These are phyloP conservation scores for Lobosporangium transversale DNA, from an alignment of 192 early-diverging fungal genomes.

Conservation along the genomic window DNA sequence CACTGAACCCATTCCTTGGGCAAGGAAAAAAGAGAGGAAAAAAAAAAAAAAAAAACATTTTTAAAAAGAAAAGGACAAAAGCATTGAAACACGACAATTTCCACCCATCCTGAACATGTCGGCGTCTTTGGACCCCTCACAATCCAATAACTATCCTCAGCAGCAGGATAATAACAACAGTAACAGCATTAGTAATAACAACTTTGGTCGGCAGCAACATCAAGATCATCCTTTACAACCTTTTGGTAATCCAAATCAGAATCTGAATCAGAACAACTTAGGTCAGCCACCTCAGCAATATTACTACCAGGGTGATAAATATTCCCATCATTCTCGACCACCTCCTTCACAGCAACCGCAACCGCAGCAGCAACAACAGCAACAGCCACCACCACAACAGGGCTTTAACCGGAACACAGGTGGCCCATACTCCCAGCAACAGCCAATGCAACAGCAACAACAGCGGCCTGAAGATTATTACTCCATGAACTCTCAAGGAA, in stretches of 20 bases:
- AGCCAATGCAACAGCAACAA: slow-evolving; percentile 7
- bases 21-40: background rate
- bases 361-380: slow-evolving; percentile 4
- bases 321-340: slow-evolving; percentile 3
- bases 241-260: background rate
- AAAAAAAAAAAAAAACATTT: background rate
- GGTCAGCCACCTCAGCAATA: background rate
- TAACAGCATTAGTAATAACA: slow-evolving; percentile 10
- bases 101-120: slow-evolving; percentile 11
- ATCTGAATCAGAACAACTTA: slow-evolving; percentile 2
- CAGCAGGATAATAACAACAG: slow-evolving; percentile 5
- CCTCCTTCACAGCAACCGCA: slow-evolving; percentile 5
- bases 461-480: slow-evolving; percentile 1
- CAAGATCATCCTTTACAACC: background rate
- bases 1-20: no score
- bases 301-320: background rate
- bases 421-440: background rate
- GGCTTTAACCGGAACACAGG: no score
- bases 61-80: background rate
- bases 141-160: slow-evolving; percentile 3
- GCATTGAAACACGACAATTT: no score
- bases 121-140: slow-evolving; percentile 20
- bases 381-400: slow-evolving; percentile 16
- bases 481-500: background rate
- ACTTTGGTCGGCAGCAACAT: background rate